Conservation (phyloP, 2,329 filamentous ascomycete species). For the Fusarium xyrophilum region DNA sequence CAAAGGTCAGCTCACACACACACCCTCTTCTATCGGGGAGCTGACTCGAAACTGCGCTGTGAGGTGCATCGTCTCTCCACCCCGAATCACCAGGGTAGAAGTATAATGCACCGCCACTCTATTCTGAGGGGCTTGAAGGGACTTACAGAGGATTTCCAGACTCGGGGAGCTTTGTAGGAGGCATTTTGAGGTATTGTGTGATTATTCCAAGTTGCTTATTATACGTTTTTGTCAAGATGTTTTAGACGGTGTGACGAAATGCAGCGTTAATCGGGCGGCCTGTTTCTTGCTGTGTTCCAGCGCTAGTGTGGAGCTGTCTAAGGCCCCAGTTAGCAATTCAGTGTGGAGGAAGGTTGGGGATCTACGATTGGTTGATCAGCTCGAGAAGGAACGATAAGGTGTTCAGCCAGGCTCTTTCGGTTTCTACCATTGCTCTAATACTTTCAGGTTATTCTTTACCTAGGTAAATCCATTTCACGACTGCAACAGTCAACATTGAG, state of each 20-base stretch:
- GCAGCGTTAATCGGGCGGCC: neutral
- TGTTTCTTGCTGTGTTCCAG: constrained; percentile 14
- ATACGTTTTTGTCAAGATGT: constrained; percentile 5
- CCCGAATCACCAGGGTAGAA: constrained; percentile 18
- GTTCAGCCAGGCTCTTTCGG: neutral
- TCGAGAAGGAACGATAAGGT: neutral
- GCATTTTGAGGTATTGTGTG: constrained; percentile 43
- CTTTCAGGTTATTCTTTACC: neutral
- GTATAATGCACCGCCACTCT: constrained; percentile 25
- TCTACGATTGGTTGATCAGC: constrained; percentile 13
- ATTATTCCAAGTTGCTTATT: neutral
- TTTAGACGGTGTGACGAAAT: constrained; percentile 9
- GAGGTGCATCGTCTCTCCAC: constrained; percentile 27
- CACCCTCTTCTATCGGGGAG: constrained; percentile 14
- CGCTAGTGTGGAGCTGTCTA: constrained; percentile 15
- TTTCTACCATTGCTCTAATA: neutral
- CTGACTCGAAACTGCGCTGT: constrained; percentile 27
- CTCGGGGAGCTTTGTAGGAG: constrained; percentile 55
- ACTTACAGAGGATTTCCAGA: constrained; percentile 58
- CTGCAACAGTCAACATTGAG: neutral
- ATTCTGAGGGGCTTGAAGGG: neutral
- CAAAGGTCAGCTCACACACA: constrained; percentile 37
- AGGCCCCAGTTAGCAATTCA: constrained; percentile 9
- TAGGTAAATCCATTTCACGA: neutral
- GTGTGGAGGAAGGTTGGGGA: constrained; percentile 12